These are phyloP conservation scores for Dendrocalamus sinicus DNA, from an alignment of 176 grass and related monocot species.

Conservation along the genomic window DNA sequence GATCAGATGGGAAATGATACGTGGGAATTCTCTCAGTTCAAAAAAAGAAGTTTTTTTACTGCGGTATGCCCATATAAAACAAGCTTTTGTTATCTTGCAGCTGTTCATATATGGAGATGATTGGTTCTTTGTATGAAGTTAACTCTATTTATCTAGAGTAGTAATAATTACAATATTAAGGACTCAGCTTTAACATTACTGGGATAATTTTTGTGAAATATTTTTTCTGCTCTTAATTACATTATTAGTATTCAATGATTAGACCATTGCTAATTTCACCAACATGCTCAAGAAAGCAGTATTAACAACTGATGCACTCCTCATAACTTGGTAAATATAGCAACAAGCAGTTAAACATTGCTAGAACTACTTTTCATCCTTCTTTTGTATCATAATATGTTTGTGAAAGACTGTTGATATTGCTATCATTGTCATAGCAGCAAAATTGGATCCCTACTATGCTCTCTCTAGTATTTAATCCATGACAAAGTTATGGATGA, in stretches of 20 bases:
- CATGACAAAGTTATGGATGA: not conserved
- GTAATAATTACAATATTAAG: not conserved
- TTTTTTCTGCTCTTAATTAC: not conserved
- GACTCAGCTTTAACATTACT: not conserved
- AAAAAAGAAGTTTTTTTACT: not conserved
- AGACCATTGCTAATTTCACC: not conserved
- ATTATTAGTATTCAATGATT: constrained; percentile 4
- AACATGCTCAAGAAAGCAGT: not conserved
- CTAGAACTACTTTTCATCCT: not conserved
- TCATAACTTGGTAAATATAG: not conserved
- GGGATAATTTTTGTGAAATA: not conserved
- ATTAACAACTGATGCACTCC: not conserved
- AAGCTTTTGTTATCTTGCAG: too few relatives aligned
- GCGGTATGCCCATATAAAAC: too few relatives aligned
- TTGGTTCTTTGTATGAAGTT: constrained; percentile 13
- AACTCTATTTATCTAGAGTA: not conserved
- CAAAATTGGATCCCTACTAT: not conserved
- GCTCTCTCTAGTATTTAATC: constrained; percentile 1
- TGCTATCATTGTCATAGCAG: not conserved
- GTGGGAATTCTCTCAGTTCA: not conserved
- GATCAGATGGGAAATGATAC: not conserved
- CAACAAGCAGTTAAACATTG: not conserved
- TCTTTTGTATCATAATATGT: constrained; percentile 5
- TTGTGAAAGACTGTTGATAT: not conserved
- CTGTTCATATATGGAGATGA: not conserved